A percentile compares a stretch with the other conserved stretches of the same genome.
phyloP scores from a whole-genome alignment of 345 rosid species.

The Salix purpurea region DNA sequence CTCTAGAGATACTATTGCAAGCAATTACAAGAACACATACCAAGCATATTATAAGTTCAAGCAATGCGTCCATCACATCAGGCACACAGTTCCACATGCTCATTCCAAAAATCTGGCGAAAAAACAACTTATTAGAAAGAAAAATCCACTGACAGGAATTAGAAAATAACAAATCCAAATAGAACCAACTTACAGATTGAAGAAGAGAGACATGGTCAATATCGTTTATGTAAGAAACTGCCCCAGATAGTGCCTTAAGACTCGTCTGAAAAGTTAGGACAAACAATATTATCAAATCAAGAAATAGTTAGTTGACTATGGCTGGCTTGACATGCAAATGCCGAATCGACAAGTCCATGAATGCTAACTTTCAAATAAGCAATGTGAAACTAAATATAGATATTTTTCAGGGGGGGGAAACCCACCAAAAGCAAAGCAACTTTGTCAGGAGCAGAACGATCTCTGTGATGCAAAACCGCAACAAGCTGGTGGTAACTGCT shows the following conservation, averaged over 20 bases:
- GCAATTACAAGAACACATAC: conserved; percentile 33
- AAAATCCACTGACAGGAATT: not conserved
- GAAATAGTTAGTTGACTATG: no score
- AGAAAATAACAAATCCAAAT: not conserved
- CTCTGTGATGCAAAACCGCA: conserved; percentile 47
- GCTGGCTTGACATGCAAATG: not conserved
- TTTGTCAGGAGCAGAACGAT: conserved; percentile 41
- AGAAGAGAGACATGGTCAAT: conserved; percentile 59
- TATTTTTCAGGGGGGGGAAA: not conserved
- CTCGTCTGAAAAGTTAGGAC: conserved; percentile 40
- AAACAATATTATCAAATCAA: not conserved
- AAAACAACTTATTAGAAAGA: conserved; percentile 1
- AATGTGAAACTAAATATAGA: not conserved
- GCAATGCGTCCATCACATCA: conserved; percentile 66
- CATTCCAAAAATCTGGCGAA: conserved; percentile 63
- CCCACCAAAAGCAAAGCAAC: conserved; percentile 74
- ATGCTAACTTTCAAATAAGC: not conserved
- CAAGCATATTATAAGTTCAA: conserved; percentile 56
- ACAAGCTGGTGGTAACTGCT: conserved; percentile 59
- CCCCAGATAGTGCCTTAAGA: conserved; percentile 61
- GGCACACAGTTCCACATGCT: conserved; percentile 65
- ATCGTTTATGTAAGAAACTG: conserved; percentile 61
- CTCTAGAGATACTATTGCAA: not conserved
- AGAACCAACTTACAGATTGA: conserved; percentile 45
- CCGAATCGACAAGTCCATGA: not conserved